Evolutionary conservation across 1,284 basidiomycete genomes (phyloP), one percentile per base, ranked within the genome.

Genomic region (Fistulina hepatica): DNA sequence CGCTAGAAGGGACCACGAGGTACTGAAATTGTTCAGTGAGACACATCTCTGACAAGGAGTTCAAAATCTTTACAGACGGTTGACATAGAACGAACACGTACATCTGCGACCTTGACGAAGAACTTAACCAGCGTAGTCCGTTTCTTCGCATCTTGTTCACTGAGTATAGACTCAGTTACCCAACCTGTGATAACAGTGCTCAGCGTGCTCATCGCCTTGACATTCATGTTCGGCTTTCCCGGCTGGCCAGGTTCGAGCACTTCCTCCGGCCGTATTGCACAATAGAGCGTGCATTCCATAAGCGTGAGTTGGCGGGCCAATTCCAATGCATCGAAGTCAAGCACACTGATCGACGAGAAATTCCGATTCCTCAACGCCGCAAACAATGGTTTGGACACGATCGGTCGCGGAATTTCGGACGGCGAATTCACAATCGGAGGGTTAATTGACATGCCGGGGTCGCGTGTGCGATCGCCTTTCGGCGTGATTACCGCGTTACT

Each of bases 71-170:
- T 22, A 32, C 30, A 36, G 25, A 37, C 34, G 28, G 34, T 38
- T n/a, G n/a, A 31, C 28, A 21, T 22, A 20, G 22, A 36, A 21
- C 31, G 40, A 43, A 13, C 16, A 68, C 88, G 63, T 55, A 92
- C 91, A 58, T 95, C 89, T 15, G 92, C 89, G 34, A 97, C 70
- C 57, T 92, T 91, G 68, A 98, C 89, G 57, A 94, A 97, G 55
- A 93, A 97, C 60, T 97, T 97, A 54, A 97, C 73, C 48, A 93
- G 59, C 13, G 63, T 53, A 10, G 84, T 84, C 37, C 95, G 70
- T 59, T 82, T 89, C 73, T 93, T 94, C 47, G 80, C 71, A 59
- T 97, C 93, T 35, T 69, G 72, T 59, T 97, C 91, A 46, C 81
- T 78, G 35, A 98, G 59, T 47, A 98, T 92, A 47, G 81, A 81